Evolutionary conservation across 78 protist genomes (phyloP).

Genomic region (Planoprotostelium fungivorum): DNA sequence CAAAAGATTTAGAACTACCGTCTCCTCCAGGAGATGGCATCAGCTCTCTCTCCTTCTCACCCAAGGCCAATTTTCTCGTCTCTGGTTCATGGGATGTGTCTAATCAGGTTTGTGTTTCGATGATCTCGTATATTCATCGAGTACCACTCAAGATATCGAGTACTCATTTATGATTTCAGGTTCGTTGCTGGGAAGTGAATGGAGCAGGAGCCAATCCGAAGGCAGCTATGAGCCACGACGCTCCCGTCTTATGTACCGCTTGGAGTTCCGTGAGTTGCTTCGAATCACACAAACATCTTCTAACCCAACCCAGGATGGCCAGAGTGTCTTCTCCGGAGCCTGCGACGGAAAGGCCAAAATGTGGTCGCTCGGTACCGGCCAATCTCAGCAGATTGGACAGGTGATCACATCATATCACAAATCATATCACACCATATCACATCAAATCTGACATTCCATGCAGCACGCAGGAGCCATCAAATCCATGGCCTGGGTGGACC

Average conservation of each 20-base stretch:
- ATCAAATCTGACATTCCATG: not conserved
- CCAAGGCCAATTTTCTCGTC: conserved; percentile 33
- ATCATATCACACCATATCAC: not conserved
- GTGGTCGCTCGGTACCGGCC: conserved; percentile 64
- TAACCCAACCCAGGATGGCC: conserved; percentile 41
- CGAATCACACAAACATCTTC: not conserved
- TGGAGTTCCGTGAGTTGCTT: conserved; percentile 25
- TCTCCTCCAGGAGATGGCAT: conserved; percentile 52
- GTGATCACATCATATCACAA: not conserved
- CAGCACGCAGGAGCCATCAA: conserved; percentile 73
- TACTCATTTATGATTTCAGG: not conserved
- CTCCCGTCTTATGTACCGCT: conserved; percentile 54
- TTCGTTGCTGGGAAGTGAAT: conserved; percentile 54
- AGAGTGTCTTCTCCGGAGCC: conserved; percentile 58
- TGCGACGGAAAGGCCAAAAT: conserved; percentile 53
- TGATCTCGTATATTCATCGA: not conserved
- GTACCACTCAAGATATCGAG: not conserved
- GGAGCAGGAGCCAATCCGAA: conserved; percentile 14
- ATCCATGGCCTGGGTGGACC: conserved; percentile 45
- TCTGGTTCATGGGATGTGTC: conserved; percentile 72
- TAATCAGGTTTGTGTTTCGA: not conserved
- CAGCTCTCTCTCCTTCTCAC: conserved; percentile 53
- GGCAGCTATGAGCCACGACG: conserved; percentile 32
- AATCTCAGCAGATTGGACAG: conserved; percentile 54
- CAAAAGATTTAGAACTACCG: conserved; percentile 50